Conservation (phyloP, 495 filamentous ascomycete species). For the Sporormia fimetaria region DNA sequence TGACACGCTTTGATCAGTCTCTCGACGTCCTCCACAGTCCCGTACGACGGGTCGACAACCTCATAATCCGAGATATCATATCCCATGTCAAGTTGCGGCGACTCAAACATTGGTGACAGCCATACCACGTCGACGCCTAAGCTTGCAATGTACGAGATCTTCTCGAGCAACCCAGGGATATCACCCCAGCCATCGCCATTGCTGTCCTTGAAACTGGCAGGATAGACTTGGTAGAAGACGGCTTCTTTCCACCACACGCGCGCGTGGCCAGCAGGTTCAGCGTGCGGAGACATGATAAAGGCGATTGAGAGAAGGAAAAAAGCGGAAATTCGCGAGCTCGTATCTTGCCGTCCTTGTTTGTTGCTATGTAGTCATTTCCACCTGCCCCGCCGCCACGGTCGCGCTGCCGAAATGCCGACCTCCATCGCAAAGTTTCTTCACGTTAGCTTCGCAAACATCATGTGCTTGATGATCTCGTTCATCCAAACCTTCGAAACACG, state of each 20-base stretch:
- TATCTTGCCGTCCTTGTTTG: too few species aligned
- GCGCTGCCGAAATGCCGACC: too few species aligned
- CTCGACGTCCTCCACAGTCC: conserved; percentile 28
- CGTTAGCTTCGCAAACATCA: too few species aligned
- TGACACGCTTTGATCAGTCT: conserved; percentile 25
- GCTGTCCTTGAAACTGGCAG: conserved; percentile 28
- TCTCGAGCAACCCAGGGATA: conserved; percentile 20
- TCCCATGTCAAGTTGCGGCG: conserved; percentile 31
- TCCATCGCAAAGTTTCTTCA: too few species aligned
- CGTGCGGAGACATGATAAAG: conserved; percentile 11
- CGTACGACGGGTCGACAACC: conserved; percentile 23
- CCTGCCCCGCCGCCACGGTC: too few species aligned
- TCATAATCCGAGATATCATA: conserved; percentile 33
- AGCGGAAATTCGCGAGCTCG: too few species aligned
- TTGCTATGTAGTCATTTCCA: too few species aligned
- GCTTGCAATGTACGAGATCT: conserved; percentile 26
- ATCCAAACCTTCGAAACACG: background rate
- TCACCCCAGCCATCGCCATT: conserved; percentile 25
- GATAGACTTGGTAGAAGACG: conserved; percentile 32
- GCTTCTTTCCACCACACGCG: conserved; percentile 29
- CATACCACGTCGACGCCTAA: conserved; percentile 31
- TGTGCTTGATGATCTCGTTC: too few species aligned
- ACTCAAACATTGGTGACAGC: conserved; percentile 28
- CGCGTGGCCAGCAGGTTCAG: conserved; percentile 1
- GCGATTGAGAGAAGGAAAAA: background rate